Percentiles rank a stretch among this genome's conserved stretches.
phyloP scores from a whole-genome alignment of 345 rosid genomes.

The Lenwebbia sp. region DNA sequence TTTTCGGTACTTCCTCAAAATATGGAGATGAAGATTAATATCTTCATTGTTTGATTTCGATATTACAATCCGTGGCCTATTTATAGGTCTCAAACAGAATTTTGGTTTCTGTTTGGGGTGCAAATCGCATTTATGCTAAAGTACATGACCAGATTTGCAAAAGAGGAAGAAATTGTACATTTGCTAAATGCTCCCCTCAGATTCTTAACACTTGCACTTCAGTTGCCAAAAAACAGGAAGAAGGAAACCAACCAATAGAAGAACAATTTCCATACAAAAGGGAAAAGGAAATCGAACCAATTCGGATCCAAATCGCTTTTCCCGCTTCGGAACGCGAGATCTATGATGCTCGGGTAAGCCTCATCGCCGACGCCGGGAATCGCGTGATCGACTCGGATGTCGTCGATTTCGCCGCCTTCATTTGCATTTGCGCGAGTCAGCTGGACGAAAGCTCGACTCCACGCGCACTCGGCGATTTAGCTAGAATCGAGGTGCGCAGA shows the following conservation, averaged over 20 bases:
- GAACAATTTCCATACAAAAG: not conserved
- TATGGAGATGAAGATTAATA: accelerated
- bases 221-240: not conserved
- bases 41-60: not conserved
- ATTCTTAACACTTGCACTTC: not conserved
- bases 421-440: not conserved
- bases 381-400: not conserved
- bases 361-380: not conserved
- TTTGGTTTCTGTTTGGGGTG: accelerated
- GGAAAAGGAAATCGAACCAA: not conserved
- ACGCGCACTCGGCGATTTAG: too few species aligned
- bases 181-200: not conserved
- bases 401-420: not conserved
- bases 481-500: too few species aligned
- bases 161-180: not conserved
- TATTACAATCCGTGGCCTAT: not conserved
- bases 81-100: not conserved
- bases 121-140: not conserved
- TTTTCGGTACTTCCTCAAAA: too few species aligned
- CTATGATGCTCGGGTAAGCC: not conserved
- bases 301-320: not conserved
- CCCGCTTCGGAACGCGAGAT: not conserved
- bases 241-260: not conserved
- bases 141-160: not conserved
- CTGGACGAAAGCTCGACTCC: not conserved